These are phyloP conservation scores for Rhodocollybia butyracea DNA, from an alignment of 768 basidiomycete genomes.

Conservation along the genomic window DNA sequence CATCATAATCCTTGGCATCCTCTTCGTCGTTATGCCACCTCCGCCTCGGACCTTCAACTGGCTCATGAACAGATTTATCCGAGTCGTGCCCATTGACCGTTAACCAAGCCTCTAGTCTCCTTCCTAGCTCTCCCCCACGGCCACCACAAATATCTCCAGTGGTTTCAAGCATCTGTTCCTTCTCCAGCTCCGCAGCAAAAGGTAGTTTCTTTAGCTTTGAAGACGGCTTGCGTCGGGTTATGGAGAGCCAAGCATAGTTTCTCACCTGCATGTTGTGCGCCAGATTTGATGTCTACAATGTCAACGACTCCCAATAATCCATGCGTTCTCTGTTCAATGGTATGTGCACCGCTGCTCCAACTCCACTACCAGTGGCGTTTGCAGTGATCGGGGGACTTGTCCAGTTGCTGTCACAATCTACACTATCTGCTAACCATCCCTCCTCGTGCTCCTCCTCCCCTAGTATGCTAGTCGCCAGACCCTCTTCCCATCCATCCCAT, in stretches of 20 bases:
- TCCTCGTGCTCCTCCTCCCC: slow-evolving; percentile 69
- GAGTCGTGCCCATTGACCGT: slow-evolving; percentile 35
- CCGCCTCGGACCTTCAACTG: slow-evolving; percentile 3
- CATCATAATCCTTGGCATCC: background rate
- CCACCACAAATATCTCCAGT: slow-evolving; percentile 80
- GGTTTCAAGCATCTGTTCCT: slow-evolving; percentile 66
- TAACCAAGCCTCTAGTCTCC: slow-evolving; percentile 74
- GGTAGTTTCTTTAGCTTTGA: slow-evolving; percentile 37
- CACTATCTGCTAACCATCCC: slow-evolving; percentile 60
- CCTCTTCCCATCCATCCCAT: slow-evolving; percentile 93
- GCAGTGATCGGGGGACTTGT: slow-evolving; percentile 1
- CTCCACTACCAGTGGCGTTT: slow-evolving; percentile 3
- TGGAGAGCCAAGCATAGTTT: background rate
- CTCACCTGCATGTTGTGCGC: background rate
- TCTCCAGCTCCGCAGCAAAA: slow-evolving; percentile 58
- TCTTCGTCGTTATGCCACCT: slow-evolving; percentile 9
- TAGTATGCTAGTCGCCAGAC: slow-evolving; percentile 70
- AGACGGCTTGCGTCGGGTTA: slow-evolving; percentile 28
- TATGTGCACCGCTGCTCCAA: background rate
- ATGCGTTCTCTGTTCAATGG: background rate
- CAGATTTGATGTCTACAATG: background rate
- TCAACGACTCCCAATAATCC: background rate
- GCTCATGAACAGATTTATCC: background rate
- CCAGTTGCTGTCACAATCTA: slow-evolving; percentile 13
- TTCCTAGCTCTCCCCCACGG: slow-evolving; percentile 72